Percentiles rank a stretch among this genome's conserved stretches.
Conservation (phyloP, 2,329 filamentous ascomycete species). For the Penicillium olsonii region DNA sequence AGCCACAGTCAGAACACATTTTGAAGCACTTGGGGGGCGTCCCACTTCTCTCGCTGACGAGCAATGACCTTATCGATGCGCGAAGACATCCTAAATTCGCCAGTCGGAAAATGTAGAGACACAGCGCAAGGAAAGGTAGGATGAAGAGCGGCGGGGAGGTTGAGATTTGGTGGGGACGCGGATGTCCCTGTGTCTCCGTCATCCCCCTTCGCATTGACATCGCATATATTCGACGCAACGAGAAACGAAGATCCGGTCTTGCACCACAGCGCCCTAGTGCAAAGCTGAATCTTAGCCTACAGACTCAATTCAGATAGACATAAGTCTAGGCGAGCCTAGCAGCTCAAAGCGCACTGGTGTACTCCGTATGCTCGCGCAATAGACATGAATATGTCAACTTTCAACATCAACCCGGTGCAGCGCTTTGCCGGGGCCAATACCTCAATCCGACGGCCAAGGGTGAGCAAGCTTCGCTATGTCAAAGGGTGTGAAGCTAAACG, state of each 20-base stretch:
- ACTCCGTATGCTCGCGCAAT: background rate
- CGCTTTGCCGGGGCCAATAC: slow-evolving; percentile 69
- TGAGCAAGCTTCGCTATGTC: slow-evolving; percentile 36
- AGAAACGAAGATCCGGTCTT: too few relatives aligned
- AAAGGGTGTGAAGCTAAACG: slow-evolving; percentile 9
- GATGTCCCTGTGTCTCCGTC: slow-evolving; percentile 8
- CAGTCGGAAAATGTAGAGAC: background rate
- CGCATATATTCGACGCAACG: too few relatives aligned
- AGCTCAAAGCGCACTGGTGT: too few relatives aligned
- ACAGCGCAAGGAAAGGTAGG: too few relatives aligned
- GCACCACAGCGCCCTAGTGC: too few relatives aligned
- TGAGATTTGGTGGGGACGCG: slow-evolving; percentile 23
- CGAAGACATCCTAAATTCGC: slow-evolving; percentile 37
- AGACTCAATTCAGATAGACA: too few relatives aligned
- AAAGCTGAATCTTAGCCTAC: too few relatives aligned
- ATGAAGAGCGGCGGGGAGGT: slow-evolving; percentile 13
- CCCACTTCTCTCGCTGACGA: slow-evolving; percentile 74
- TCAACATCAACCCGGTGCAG: slow-evolving; percentile 68
- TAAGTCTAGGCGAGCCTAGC: too few relatives aligned
- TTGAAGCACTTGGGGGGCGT: slow-evolving; percentile 3
- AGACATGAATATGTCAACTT: slow-evolving; percentile 45
- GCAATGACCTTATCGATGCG: slow-evolving; percentile 70
- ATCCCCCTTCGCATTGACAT: background rate
- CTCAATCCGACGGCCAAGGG: slow-evolving; percentile 73
- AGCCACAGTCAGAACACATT: slow-evolving; percentile 17